These are phyloP conservation scores for Fusarium protoensiforme DNA, from an alignment of 2,329 filamentous ascomycete genomes.

Conservation along the genomic window DNA sequence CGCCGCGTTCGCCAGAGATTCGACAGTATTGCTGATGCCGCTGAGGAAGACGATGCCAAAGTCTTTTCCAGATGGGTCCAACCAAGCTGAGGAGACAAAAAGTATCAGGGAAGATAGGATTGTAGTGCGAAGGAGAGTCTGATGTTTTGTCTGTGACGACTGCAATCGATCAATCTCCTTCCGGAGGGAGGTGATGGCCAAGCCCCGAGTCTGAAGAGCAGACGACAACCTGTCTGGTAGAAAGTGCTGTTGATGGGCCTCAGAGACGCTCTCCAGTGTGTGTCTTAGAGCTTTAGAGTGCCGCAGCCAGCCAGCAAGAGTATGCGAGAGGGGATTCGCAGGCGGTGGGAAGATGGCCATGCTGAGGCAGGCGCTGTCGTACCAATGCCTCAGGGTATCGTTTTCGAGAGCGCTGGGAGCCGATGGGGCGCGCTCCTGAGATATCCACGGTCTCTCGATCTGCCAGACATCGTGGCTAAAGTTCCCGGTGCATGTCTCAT, in stretches of 20 bases:
- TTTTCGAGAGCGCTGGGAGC: background rate
- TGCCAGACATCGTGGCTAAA: background rate
- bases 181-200: background rate
- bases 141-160: background rate
- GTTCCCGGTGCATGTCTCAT: slow-evolving; percentile 2
- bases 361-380: background rate
- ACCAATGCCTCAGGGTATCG: background rate
- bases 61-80: background rate
- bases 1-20: background rate
- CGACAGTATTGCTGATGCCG: background rate
- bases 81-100: background rate
- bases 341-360: background rate
- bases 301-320: background rate
- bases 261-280: background rate
- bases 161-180: background rate
- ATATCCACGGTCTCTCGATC: background rate
- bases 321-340: background rate
- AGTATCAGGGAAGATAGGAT: background rate
- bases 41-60: background rate
- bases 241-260: background rate
- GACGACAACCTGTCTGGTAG: background rate
- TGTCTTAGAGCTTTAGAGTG: background rate
- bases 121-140: background rate
- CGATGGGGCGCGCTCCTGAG: background rate
- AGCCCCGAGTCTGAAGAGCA: background rate